Percentiles rank a stretch among this genome's conserved stretches.
These are phyloP conservation scores for Candida ipomoeae DNA, from an alignment of 805 yeast genomes.

Conservation along the genomic window DNA sequence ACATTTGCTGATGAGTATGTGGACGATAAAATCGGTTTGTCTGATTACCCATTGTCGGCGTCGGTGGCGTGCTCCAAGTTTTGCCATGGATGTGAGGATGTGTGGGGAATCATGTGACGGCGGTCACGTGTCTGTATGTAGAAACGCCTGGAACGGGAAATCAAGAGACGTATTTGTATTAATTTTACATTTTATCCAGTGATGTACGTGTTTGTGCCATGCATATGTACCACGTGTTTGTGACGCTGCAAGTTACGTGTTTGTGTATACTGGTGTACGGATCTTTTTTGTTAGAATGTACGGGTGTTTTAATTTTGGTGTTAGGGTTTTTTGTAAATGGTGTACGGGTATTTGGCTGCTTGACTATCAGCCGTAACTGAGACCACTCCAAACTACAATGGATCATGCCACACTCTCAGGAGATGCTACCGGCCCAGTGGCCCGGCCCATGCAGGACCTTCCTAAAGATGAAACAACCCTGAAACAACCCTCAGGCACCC, in stretches of 20 bases:
- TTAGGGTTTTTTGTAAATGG: not conserved
- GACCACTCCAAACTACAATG: not conserved
- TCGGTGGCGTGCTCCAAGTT: slow-evolving; percentile 97
- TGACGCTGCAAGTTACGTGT: not conserved
- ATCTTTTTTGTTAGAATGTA: not conserved
- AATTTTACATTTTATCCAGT: too few species aligned
- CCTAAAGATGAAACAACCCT: not conserved
- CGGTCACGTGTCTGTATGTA: not conserved
- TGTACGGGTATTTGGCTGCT: not conserved
- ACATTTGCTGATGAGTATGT: slow-evolving; percentile 95
- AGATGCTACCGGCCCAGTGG: not conserved
- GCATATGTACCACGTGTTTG: not conserved
- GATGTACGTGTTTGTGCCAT: not conserved
- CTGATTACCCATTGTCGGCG: slow-evolving; percentile 93
- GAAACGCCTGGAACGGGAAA: not conserved
- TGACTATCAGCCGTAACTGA: not conserved
- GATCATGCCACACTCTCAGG: not conserved
- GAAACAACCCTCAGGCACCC: not conserved
- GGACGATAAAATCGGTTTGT: slow-evolving; percentile 93
- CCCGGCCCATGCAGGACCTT: not conserved
- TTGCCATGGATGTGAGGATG: slow-evolving; percentile 98
- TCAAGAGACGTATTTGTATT: too few species aligned
- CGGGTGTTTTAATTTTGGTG: not conserved
- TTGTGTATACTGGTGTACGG: not conserved
- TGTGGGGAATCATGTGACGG: slow-evolving; percentile 67